Base-by-base conservation (phyloP, 2,329 filamentous ascomycete genomes). In the Calonectria pseudoreteaudii region DNA sequence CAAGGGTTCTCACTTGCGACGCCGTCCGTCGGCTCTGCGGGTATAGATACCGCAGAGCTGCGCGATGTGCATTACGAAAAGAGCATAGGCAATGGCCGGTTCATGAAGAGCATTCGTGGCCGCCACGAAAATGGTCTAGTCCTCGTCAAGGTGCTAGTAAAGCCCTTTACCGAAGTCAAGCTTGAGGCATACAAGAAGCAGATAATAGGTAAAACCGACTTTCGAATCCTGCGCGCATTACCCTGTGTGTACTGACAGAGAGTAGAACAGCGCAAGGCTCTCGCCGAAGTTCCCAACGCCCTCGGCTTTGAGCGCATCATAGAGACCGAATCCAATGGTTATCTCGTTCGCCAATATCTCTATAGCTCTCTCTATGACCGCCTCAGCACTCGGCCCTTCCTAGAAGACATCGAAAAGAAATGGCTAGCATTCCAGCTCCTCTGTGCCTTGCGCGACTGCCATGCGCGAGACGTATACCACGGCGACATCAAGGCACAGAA, bases 401-500 rank as follows among this genome's bases (percentile, higher is more conserved):
- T 98, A 13, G 97, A 99, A 85, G 95, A 98, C 77, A 97, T 99
- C 77, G 97, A 99, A 85, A 98, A 98, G 89, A 98, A 98, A 87
- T 99, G 97, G 97, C 90, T 99, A 66, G 94, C 96, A 0, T 99
- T 98, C 80, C 97, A 99, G 86, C 90, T 99, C 3, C 90, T 99
- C 14, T 98, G 95, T 84, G 96, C 95, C 3, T 88, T 99, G 72
- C 93, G 96, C 71, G 97, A 99, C 84, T 98, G 95, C 80, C 97
- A 99, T 84, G 90, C 94, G 34, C 91, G 94, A 60, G 94, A 97
- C 80, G 90, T 99, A 66, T 98, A 96, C 83, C 97, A 99, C 83
- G 97, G 97, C 72, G 97, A 99, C 82, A 98, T 99, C 87, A 99
- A 99, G 88, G 97, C 96, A 1, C 96, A 99, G 85, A 99, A 99